phyloP scores from a whole-genome alignment of 495 filamentous ascomycete genomes.

The Penicillium riverlandense region DNA sequence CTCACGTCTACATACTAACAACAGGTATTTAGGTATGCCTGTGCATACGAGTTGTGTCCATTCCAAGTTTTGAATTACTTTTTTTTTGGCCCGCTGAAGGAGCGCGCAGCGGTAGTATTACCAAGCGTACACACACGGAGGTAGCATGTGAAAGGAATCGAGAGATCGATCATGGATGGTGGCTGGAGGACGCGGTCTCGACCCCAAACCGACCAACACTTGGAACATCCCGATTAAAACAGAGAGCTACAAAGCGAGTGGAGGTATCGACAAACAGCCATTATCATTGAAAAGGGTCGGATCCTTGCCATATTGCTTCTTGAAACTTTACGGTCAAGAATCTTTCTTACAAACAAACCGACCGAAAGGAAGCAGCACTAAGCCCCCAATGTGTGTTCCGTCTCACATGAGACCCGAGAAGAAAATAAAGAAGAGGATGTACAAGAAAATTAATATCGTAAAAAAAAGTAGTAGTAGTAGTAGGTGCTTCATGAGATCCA shows the following conservation, averaged over 20 bases:
- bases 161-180: no score
- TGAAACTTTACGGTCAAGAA: no score
- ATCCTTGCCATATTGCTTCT: no score
- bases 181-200: no score
- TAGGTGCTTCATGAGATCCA: conserved; percentile 6
- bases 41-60: conserved; percentile 3
- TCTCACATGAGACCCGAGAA: not conserved
- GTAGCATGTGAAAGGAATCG: conserved; percentile 1
- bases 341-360: conserved; percentile 1
- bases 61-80: conserved; percentile 1
- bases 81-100: conserved; percentile 3
- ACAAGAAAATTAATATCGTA: conserved; percentile 37
- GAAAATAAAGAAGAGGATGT: conserved; percentile 22
- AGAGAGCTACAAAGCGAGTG: not conserved
- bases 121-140: conserved; percentile 14
- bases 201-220: no score
- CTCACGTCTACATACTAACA: not conserved
- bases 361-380: conserved; percentile 1
- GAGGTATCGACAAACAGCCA: no score
- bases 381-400: no score
- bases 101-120: conserved; percentile 1
- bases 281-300: no score
- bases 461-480: conserved; percentile 5
- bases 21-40: not conserved
- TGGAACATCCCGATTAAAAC: not conserved